Evolutionary conservation across 108 stramenopile species (phyloP).

Genomic region (Skeletonema menzelii): DNA sequence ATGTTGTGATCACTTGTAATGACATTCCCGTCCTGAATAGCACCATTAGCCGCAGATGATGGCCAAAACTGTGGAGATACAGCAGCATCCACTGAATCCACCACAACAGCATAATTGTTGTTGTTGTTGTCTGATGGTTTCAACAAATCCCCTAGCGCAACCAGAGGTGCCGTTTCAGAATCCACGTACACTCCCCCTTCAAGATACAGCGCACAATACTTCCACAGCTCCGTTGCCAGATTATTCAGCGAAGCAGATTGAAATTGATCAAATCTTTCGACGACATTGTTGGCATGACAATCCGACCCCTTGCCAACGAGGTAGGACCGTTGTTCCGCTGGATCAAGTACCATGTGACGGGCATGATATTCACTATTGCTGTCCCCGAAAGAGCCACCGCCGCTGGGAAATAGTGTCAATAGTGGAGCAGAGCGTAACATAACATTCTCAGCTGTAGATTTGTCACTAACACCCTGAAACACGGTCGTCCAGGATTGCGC

Average conservation of each 20-base stretch:
- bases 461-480: conserved; percentile 5
- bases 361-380: background rate
- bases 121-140: background rate
- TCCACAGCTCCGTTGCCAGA: conserved; percentile 72
- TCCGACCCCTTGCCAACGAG: conserved; percentile 5
- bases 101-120: conserved; percentile 31
- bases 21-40: background rate
- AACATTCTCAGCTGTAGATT: background rate
- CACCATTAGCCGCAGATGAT: background rate
- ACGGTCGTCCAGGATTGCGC: conserved; percentile 5
- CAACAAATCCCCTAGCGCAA: conserved; percentile 30
- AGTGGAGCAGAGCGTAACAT: conserved; percentile 6
- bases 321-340: conserved; percentile 17
- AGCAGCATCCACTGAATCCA: conserved; percentile 9
- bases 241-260: conserved; percentile 12
- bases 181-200: conserved; percentile 66
- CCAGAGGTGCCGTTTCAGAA: conserved; percentile 47
- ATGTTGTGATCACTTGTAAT: background rate
- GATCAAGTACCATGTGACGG: conserved; percentile 12
- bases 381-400: background rate
- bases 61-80: conserved; percentile 14
- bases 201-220: conserved; percentile 66
- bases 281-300: background rate
- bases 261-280: conserved; percentile 19
- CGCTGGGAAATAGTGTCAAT: conserved; percentile 7